Conservation (phyloP, 2,329 filamentous ascomycete genomes). For the Aureobasidium uvarum region DNA sequence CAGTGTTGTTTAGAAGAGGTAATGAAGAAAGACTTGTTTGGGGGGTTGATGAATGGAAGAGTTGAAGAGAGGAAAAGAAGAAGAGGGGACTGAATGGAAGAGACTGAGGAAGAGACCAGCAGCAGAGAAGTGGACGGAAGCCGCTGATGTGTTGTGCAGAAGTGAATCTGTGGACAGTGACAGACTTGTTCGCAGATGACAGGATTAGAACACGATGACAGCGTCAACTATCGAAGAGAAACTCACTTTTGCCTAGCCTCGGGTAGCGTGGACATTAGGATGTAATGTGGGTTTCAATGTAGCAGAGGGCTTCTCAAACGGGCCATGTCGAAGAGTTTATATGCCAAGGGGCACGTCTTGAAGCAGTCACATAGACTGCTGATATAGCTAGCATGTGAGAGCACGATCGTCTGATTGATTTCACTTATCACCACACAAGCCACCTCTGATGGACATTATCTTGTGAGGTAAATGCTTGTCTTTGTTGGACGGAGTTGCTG, state of each 20-base stretch:
- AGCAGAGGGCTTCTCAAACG: too few species aligned
- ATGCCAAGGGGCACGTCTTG: background rate
- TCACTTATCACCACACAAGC: background rate
- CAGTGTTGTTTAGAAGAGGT: background rate
- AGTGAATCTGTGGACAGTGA: background rate
- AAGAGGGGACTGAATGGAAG: background rate
- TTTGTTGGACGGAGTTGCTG: background rate
- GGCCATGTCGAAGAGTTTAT: background rate
- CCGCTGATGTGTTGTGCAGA: background rate
- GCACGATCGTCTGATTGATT: background rate
- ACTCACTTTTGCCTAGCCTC: background rate
- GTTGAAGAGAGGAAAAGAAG: background rate
- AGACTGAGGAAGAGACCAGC: background rate
- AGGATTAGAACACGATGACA: background rate
- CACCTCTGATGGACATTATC: background rate
- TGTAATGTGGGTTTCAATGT: background rate
- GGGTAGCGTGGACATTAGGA: background rate
- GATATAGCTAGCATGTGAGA: background rate
- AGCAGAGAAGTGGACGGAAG: background rate
- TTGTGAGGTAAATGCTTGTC: background rate
- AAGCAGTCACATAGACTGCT: background rate
- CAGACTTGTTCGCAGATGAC: too few species aligned
- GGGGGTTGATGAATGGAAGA: background rate
- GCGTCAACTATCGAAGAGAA: background rate
- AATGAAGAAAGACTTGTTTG: background rate